Evolutionary conservation across 2,329 filamentous ascomycete genomes (phyloP).

Genomic region (Annulohypoxylon truncatum): DNA sequence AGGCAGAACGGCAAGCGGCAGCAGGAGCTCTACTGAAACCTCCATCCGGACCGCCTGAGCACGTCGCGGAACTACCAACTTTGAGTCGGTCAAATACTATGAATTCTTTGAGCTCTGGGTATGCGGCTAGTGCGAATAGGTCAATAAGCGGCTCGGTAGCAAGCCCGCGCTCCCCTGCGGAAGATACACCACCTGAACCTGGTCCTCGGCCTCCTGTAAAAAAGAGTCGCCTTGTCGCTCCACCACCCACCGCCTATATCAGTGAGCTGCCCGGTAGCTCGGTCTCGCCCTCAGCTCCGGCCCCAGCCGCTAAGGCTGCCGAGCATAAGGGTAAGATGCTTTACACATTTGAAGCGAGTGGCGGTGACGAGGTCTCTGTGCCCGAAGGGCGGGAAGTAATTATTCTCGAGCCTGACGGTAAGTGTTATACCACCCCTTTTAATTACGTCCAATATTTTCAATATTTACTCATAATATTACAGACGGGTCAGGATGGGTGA

Average conservation of each 20-base stretch:
- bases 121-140: slow-evolving; percentile 80
- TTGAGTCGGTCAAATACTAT: slow-evolving; percentile 87
- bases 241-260: slow-evolving; percentile 85
- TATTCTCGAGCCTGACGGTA: slow-evolving; percentile 89
- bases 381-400: slow-evolving; percentile 81
- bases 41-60: slow-evolving; percentile 58
- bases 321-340: slow-evolving; percentile 87
- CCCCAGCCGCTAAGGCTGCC: slow-evolving; percentile 43
- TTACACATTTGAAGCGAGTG: slow-evolving; percentile 84
- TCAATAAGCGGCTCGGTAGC: slow-evolving; percentile 72
- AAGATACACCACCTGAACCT: slow-evolving; percentile 60
- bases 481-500: slow-evolving; percentile 95
- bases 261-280: slow-evolving; percentile 70
- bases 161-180: slow-evolving; percentile 59
- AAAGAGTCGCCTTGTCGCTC: slow-evolving; percentile 83
- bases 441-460: slow-evolving; percentile 32
- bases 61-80: slow-evolving; percentile 71
- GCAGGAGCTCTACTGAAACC: slow-evolving; percentile 71
- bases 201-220: slow-evolving; percentile 63
- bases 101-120: slow-evolving; percentile 89
- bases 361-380: slow-evolving; percentile 84
- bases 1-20: slow-evolving; percentile 83
- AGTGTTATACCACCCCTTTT: slow-evolving; percentile 51
- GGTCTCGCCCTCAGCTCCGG: slow-evolving; percentile 49
- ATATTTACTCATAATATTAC: slow-evolving; percentile 46